A percentile compares a stretch with the other conserved stretches of the same genome.
Evolutionary conservation across 805 yeast species (phyloP).

Genomic region (Barnettozyma sucrosica): DNA sequence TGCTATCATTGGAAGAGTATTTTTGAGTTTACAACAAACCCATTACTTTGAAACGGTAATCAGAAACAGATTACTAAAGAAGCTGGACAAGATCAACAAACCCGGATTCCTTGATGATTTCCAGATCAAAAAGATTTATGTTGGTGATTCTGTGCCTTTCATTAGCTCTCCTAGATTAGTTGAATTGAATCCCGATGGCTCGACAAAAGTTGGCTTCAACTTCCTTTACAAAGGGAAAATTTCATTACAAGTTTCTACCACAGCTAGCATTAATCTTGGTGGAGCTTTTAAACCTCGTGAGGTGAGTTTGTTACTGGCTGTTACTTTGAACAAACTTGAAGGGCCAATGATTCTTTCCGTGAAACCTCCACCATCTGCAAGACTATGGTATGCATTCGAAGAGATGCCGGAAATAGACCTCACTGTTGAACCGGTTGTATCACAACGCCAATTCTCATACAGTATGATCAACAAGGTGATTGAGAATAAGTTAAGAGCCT

Average conservation of each 20-base stretch:
- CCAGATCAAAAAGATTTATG: slow-evolving; percentile 60
- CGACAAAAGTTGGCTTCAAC: slow-evolving; percentile 52
- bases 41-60: slow-evolving; percentile 54
- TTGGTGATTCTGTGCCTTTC: slow-evolving; percentile 79
- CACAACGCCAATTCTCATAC: slow-evolving; percentile 75
- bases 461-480: slow-evolving; percentile 75
- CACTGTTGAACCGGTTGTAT: slow-evolving; percentile 84
- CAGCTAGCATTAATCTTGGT: slow-evolving; percentile 69
- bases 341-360: slow-evolving; percentile 68
- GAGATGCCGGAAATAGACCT: slow-evolving; percentile 70
- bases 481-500: slow-evolving; percentile 71
- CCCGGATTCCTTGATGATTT: slow-evolving; percentile 89
- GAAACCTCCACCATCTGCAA: slow-evolving; percentile 86
- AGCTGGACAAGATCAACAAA: slow-evolving; percentile 70
- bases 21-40: slow-evolving; percentile 71
- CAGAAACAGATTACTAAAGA: slow-evolving; percentile 55
- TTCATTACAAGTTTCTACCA: slow-evolving; percentile 73
- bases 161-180: slow-evolving; percentile 65
- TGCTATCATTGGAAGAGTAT: slow-evolving; percentile 78
- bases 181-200: slow-evolving; percentile 77
- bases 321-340: slow-evolving; percentile 59
- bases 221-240: slow-evolving; percentile 73
- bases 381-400: slow-evolving; percentile 88
- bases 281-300: slow-evolving; percentile 67
- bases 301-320: slow-evolving; percentile 65